Conservation (phyloP, 1,284 basidiomycete genomes). For the Stygiomarasmius scandens region DNA sequence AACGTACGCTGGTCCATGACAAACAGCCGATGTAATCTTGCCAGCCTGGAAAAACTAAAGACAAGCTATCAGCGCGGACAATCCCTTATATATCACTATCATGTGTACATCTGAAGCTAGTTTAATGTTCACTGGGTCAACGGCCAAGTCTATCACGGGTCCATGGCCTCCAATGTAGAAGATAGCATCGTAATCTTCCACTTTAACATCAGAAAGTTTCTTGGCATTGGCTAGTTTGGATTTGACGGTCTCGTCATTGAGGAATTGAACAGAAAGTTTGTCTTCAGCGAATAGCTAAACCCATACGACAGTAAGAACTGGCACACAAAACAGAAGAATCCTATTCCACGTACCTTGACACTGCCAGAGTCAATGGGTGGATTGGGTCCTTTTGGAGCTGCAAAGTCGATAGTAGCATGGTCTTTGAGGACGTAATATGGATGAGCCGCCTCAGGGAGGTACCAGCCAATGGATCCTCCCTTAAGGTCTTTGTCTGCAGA, state of each 20-base stretch:
- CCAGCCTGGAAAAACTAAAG: constrained; percentile 58
- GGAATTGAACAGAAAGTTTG: constrained; percentile 63
- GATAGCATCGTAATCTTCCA: constrained; percentile 68
- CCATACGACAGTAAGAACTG: no score
- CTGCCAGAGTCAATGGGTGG: constrained; percentile 72
- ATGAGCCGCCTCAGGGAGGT: constrained; percentile 77
- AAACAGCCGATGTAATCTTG: constrained; percentile 71
- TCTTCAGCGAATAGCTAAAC: constrained; percentile 68
- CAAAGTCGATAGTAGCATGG: constrained; percentile 59
- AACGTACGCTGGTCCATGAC: constrained; percentile 68
- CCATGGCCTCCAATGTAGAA: constrained; percentile 83
- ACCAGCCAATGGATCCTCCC: constrained; percentile 68
- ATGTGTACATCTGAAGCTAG: constrained; percentile 55
- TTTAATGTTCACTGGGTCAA: constrained; percentile 53
- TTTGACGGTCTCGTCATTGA: constrained; percentile 60
- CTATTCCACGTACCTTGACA: constrained; percentile 53
- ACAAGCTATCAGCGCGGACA: no score
- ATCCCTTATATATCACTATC: no score
- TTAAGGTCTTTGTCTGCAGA: constrained; percentile 66
- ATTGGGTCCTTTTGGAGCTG: constrained; percentile 70
- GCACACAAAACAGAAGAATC: no score
- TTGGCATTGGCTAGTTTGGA: constrained; percentile 61
- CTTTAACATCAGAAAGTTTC: constrained; percentile 62
- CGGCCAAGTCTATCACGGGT: constrained; percentile 69
- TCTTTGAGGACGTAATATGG: constrained; percentile 69